phyloP scores from a whole-genome alignment of 768 basidiomycete species.

The Lactarius sp. region DNA sequence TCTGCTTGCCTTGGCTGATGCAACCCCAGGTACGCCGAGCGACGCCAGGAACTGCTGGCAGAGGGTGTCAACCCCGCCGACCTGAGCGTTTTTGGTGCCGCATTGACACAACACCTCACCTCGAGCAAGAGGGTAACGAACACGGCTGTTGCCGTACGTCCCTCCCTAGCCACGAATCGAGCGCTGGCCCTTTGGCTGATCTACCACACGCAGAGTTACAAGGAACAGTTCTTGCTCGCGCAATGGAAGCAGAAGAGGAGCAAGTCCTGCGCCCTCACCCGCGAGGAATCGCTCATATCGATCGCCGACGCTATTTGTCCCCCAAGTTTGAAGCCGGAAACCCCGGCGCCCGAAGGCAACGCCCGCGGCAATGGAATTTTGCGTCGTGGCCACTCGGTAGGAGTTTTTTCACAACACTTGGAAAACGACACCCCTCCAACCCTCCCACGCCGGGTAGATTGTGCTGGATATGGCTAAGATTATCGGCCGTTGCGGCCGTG shows the following conservation, averaged over 20 bases:
- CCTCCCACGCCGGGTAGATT: not conserved
- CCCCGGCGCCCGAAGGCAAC: not conserved
- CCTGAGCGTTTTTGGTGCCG: conserved; percentile 2
- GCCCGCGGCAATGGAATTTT: not conserved
- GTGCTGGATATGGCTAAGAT: conserved; percentile 9
- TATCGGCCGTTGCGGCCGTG: not conserved
- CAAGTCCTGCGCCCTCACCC: not conserved
- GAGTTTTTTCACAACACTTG: not conserved
- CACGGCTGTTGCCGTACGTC: conserved; percentile 7
- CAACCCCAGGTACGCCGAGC: not conserved
- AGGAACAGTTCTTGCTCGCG: conserved; percentile 3
- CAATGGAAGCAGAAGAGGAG: not conserved
- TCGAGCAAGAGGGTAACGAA: conserved; percentile 10
- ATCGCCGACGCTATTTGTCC: conserved; percentile 18
- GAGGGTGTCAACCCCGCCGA: conserved; percentile 6
- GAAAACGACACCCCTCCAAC: not conserved
- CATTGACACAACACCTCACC: conserved; percentile 1
- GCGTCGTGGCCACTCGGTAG: conserved; percentile 12
- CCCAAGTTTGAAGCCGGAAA: not conserved
- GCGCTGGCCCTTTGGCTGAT: not conserved
- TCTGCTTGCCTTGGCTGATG: not conserved
- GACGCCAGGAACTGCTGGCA: not conserved
- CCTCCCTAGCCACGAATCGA: no score
- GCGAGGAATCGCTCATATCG: conserved; percentile 9
- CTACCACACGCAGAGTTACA: not conserved